These are phyloP conservation scores for Chalciporus piperatus DNA, from an alignment of 768 basidiomycete genomes.

Conservation along the genomic window DNA sequence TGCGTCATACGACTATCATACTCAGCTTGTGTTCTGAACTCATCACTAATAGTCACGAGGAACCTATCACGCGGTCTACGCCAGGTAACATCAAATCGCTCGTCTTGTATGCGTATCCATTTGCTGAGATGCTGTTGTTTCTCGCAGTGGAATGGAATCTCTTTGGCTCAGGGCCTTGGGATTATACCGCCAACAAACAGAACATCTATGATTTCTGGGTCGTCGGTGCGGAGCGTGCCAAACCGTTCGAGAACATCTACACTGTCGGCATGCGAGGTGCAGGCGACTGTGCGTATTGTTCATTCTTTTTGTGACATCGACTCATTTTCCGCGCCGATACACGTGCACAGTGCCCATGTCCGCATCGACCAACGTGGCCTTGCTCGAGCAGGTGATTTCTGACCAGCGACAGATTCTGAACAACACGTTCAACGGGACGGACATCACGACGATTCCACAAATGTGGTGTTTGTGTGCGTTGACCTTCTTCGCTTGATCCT, in stretches of 20 bases:
- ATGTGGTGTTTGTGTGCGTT: neutral
- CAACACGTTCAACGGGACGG: neutral
- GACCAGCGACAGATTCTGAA: neutral
- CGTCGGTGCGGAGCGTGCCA: slow-evolving; percentile 56
- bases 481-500: neutral
- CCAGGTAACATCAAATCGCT: neutral
- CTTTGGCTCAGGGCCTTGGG: slow-evolving; percentile 41
- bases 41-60: slow-evolving; percentile 49
- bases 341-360: neutral
- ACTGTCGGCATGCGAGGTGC: slow-evolving; percentile 51
- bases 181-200: slow-evolving; percentile 54
- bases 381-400: neutral
- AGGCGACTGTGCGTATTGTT: neutral
- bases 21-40: neutral
- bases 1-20: slow-evolving; percentile 11
- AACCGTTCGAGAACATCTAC: slow-evolving; percentile 54
- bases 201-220: slow-evolving; percentile 41
- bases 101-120: too few species aligned
- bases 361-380: neutral
- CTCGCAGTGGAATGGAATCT: slow-evolving; percentile 51
- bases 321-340: too few species aligned
- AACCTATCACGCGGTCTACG: slow-evolving; percentile 64
- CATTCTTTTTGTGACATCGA: too few species aligned
- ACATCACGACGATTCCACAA: slow-evolving; percentile 1
- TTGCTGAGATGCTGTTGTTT: neutral